Percentiles rank a stretch among this genome's conserved stretches.
Evolutionary conservation across 2,329 filamentous ascomycete genomes (phyloP).

Genomic region (Endothia cerciana): DNA sequence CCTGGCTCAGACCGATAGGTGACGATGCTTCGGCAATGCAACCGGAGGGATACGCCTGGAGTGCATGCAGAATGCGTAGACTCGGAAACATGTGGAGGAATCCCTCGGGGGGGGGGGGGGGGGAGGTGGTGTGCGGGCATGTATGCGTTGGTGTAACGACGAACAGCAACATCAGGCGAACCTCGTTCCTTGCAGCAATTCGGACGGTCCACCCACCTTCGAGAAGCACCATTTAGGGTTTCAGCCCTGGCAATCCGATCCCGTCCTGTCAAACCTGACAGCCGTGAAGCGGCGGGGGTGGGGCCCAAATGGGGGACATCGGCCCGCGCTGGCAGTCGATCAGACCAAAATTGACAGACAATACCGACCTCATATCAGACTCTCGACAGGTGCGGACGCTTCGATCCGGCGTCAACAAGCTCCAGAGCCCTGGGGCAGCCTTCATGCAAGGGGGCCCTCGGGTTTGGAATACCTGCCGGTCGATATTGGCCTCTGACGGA

Average conservation of each 20-base stretch:
- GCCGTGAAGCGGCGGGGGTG: neutral
- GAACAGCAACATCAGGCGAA: neutral
- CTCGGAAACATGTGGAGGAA: neutral
- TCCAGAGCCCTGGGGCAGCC: neutral
- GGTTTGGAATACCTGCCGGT: neutral
- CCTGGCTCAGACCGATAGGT: neutral
- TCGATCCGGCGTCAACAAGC: neutral
- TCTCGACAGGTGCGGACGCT: neutral
- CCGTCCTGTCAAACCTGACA: constrained; percentile 12
- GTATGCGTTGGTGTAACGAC: constrained; percentile 3
- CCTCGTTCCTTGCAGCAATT: neutral
- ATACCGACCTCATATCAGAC: neutral
- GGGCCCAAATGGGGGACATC: constrained; percentile 15
- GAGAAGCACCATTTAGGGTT: constrained; percentile 9
- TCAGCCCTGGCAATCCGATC: constrained; percentile 6
- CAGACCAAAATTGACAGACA: neutral
- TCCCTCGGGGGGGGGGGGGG: neutral
- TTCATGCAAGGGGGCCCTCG: no score
- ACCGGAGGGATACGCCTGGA: constrained; percentile 5
- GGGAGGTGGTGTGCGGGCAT: neutral
- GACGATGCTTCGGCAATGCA: neutral
- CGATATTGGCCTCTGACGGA: neutral
- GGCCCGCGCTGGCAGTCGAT: constrained; percentile 12
- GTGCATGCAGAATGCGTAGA: constrained; percentile 6
- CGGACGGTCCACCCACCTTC: constrained; percentile 7